Conservation (phyloP, 2,329 filamentous ascomycete genomes). For the Tolypocladium inflatum region DNA sequence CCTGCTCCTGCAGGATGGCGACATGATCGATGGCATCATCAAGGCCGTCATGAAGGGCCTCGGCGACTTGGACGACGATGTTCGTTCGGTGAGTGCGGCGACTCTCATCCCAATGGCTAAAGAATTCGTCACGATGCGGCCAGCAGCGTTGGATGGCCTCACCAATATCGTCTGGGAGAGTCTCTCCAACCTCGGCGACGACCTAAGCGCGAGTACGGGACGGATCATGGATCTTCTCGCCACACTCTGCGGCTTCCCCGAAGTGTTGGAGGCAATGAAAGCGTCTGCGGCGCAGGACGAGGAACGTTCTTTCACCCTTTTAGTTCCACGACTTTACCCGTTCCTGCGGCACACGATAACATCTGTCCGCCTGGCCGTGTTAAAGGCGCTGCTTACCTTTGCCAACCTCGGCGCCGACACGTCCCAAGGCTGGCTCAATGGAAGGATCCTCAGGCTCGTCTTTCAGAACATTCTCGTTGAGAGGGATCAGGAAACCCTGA, state of each 20-base stretch:
- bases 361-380: constrained; percentile 83
- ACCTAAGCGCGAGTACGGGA: constrained; percentile 92
- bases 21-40: constrained; percentile 88
- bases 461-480: constrained; percentile 96
- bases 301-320: constrained; percentile 80
- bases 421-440: constrained; percentile 88
- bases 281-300: constrained; percentile 72
- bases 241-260: constrained; percentile 87
- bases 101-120: constrained; percentile 93
- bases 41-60: constrained; percentile 91
- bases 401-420: constrained; percentile 70
- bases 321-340: constrained; percentile 89
- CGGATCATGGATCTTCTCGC: constrained; percentile 98
- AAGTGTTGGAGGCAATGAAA: constrained; percentile 93
- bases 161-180: constrained; percentile 98
- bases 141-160: constrained; percentile 65
- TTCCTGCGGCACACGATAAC: constrained; percentile 97
- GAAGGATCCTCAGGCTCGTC: constrained; percentile 75
- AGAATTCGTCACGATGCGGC: constrained; percentile 83
- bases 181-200: constrained; percentile 90
- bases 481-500: constrained; percentile 73
- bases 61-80: constrained; percentile 85
- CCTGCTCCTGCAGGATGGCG: constrained; percentile 70
- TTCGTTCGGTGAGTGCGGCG: constrained; percentile 93
- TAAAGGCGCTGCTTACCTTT: constrained; percentile 89